Conservation (phyloP, 192 early-diverging fungal genomes). For the Piromyces finnis region DNA sequence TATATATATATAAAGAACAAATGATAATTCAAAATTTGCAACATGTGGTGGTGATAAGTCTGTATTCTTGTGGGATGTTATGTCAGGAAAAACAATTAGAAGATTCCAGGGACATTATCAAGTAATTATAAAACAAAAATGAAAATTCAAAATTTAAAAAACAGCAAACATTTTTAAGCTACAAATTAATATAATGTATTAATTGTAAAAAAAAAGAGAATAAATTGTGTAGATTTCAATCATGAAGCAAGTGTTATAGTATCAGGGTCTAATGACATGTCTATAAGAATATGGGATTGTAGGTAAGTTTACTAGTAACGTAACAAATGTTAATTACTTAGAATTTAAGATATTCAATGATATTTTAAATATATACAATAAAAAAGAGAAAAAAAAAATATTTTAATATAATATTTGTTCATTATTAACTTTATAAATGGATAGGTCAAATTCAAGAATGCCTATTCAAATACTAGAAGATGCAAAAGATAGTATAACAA, state of each 20-base stretch:
- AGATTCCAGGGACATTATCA: constrained; percentile 64
- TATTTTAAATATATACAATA: too few species aligned
- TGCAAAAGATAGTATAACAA: constrained; percentile 69
- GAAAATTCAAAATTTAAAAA: neutral
- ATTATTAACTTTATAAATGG: too few species aligned
- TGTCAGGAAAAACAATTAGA: constrained; percentile 45
- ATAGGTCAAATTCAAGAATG: constrained; percentile 11
- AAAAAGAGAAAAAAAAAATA: too few species aligned
- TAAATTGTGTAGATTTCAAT: constrained; percentile 75
- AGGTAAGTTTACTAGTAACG: too few species aligned
- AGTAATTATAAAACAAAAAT: constrained; percentile 7
- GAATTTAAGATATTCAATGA: too few species aligned
- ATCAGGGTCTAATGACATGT: constrained; percentile 64
- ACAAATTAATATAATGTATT: too few species aligned
- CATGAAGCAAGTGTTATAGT: constrained; percentile 52
- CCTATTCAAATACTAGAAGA: constrained; percentile 74
- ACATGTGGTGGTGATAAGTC: constrained; percentile 66
- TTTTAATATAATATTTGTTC: too few species aligned
- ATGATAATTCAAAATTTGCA: constrained; percentile 47
- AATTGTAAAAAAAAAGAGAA: too few species aligned
- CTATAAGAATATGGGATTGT: constrained; percentile 63
- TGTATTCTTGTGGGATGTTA: constrained; percentile 78
- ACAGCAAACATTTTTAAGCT: too few species aligned
- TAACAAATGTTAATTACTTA: too few species aligned
- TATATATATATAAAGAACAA: constrained; percentile 15